phyloP scores from a whole-genome alignment of 176 grass and related monocot species.

The Aegilops longissima region DNA sequence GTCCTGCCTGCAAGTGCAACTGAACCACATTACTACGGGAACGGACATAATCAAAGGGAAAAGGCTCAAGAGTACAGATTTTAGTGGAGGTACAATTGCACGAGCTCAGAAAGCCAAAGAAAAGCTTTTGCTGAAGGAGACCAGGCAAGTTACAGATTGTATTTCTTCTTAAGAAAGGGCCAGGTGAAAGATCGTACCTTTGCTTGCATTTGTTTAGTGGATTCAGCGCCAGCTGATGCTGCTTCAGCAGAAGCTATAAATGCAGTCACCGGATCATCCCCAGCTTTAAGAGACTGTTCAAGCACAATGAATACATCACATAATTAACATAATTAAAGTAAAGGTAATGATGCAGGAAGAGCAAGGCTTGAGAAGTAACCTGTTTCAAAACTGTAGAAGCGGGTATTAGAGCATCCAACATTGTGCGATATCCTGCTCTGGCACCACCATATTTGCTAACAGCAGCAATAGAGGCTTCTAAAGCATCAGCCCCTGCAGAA shows the following conservation, averaged over 20 bases:
- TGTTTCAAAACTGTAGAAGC: constrained; percentile 73
- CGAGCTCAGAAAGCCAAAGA: not conserved
- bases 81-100: not conserved
- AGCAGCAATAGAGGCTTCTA: constrained; percentile 76
- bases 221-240: constrained; percentile 81
- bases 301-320: constrained; percentile 25
- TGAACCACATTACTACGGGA: not conserved
- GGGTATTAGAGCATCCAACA: constrained; percentile 99
- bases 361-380: constrained; percentile 30
- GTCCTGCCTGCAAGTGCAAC: constrained; percentile 71
- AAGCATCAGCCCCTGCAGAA: constrained; percentile 75
- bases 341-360: constrained; percentile 14
- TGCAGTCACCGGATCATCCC: constrained; percentile 79
- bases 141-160: not conserved
- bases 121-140: not conserved
- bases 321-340: constrained; percentile 8
- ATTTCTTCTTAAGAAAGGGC: not conserved
- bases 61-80: not conserved
- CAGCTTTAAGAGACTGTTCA: constrained; percentile 73
- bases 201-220: constrained; percentile 94
- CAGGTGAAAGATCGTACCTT: constrained; percentile 50
- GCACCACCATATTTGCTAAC: constrained; percentile 99
- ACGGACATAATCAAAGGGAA: not conserved
- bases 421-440: constrained; percentile 79
- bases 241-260: constrained; percentile 86